Base-by-base conservation (phyloP, 163 green algal genomes). In the Botryococcus braunii region DNA sequence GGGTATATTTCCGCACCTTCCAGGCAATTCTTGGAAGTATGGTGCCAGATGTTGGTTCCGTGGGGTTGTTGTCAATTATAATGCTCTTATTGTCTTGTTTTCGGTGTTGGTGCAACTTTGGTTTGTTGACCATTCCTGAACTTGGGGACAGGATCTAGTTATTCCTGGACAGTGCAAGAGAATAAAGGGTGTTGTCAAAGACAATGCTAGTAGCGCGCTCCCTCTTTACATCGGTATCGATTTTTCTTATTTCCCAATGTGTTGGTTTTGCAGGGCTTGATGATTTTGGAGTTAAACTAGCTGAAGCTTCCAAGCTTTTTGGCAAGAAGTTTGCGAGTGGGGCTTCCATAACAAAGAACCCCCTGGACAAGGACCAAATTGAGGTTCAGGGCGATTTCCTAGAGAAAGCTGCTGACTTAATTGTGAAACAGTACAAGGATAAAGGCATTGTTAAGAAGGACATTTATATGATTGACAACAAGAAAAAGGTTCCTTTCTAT, bases 271-370 rank as follows among this genome's bases (percentile, higher is more conserved):
- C 65, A 70, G 65, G 94, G 2, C 74, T 99, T 34, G 92, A 98
- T 31, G 57, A 75, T 4, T 98, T 97, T 78, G 88, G 88, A 23
- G 82, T 98, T 1, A 98, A 99, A 79, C 85, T 98, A 3, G 71
- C 76, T 9, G 91, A 97, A 23, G 92, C 92, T 0, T 76, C 86
- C 48, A 99, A 99, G 83, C 72, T 95, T 32, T 95, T 97, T 70
- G 94, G 94, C 61, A 99, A 99, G 71, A 98, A 98, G 78, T 99
- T 98, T 85, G 94, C 94, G 13, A 95, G 87, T 62, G 94, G 94
- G 3, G 84, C 86, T 8, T 89, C 79, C 7, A 91, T 98, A 1
- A 86, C 87, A 7, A 97, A 97, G 77, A 92, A 80, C 25, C 77
- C 94, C 29, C 90, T 85, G 46, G 86, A 87, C 9, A 88, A 88